Base-by-base conservation (phyloP, 352 stramenopile genomes). In the Blastocystis hominis region DNA sequence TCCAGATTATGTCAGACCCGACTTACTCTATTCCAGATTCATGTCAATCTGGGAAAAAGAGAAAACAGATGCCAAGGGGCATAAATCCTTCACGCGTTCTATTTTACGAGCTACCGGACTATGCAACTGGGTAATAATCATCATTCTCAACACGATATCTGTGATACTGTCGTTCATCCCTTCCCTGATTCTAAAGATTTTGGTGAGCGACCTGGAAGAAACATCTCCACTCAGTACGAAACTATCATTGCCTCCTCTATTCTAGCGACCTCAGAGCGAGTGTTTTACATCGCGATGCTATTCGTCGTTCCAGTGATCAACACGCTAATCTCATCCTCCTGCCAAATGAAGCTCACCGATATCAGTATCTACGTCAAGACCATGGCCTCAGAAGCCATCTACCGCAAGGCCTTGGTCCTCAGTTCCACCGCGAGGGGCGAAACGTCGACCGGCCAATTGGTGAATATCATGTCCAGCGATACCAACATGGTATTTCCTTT, bases 351-450 rank as follows among this genome's bases (percentile, higher is more conserved):
- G 56, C 34, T 86, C 15, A 46, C 55, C 13, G 70, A 86, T 17
- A 62, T 86, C 24, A 54, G 34, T 34, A 34, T 86, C 15, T 47
- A 47, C 13, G 24, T 86, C 30, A 86, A 72, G n/a, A 53, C 34
- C n/a, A 86, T 86, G 53, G 75, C 75, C 46, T 47, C 36, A 5
- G 75, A 86, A 24, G 89, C 90, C 34, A 91, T 93, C 40, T 93
- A 93, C 88, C 89, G 89, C 38, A 93, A 93, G 61, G 88, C 90
- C 36, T 70, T 93, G 30, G 79, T 84, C 1, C 75, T 93, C 10
- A 90, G 72, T 3, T 88, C 90, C 9, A 80, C 86, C 15, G 89
- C 90, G 2, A 89, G 90, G 47, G 86, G 91, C 54, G 86, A 70
- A 17, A 89, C 54, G 34, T 88, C 66, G 0, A 84, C 86, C 17